Evolutionary conservation across 306 rosid species (phyloP).

Genomic region (Alnus glutinosa): DNA sequence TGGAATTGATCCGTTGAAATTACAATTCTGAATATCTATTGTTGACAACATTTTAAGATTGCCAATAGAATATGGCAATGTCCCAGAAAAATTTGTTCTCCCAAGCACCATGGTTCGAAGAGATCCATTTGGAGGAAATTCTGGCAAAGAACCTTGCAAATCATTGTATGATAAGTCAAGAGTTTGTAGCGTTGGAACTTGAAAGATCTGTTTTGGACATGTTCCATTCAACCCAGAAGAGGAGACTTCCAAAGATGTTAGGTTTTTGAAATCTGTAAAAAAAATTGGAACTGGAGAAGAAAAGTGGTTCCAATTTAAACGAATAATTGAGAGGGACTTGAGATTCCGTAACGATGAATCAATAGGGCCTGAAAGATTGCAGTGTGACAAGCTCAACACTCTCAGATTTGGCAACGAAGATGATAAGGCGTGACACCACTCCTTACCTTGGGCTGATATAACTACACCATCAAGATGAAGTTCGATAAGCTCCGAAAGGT

Average conservation of each 20-base stretch:
- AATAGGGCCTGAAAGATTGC: constrained; percentile 12
- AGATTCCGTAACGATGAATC: not conserved
- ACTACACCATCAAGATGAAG: constrained; percentile 1
- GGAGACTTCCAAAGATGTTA: constrained; percentile 14
- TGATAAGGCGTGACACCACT: not conserved
- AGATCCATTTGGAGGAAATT: too few relatives aligned
- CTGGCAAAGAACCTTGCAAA: constrained; percentile 2
- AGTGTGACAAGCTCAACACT: not conserved
- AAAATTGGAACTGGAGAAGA: constrained; percentile 27
- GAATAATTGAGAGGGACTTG: not conserved
- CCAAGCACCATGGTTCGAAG: too few relatives aligned
- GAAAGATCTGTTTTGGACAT: constrained; percentile 35
- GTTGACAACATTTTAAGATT: constrained; percentile 28
- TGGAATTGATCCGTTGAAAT: constrained; percentile 39
- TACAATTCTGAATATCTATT: constrained; percentile 26
- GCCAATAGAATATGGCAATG: constrained; percentile 21
- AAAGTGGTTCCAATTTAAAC: not conserved
- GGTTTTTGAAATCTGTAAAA: constrained; percentile 24
- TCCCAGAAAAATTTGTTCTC: too few relatives aligned
- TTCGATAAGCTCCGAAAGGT: constrained; percentile 1
- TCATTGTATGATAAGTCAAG: too few relatives aligned
- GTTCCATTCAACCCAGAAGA: constrained; percentile 19
- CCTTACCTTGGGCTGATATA: not conserved
- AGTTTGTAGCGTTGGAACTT: constrained; percentile 20
- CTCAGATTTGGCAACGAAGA: constrained; percentile 2